These are phyloP conservation scores for Liquidambar formosana DNA, from an alignment of 164 flowering plant species.

Conservation along the genomic window DNA sequence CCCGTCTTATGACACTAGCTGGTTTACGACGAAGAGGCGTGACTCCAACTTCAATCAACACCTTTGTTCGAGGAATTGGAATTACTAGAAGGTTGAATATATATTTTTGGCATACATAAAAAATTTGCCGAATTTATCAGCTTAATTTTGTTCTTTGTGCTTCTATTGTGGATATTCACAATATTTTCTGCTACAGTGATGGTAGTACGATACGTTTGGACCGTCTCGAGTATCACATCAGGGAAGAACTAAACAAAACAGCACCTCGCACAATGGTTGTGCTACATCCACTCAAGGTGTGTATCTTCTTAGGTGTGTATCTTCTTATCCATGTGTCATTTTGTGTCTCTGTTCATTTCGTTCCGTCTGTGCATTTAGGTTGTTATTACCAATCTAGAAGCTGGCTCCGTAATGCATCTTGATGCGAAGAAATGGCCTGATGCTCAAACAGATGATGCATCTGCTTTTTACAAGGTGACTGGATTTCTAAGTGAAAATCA, in stretches of 20 bases:
- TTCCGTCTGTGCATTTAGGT: conserved; percentile 50
- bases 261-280: conserved; percentile 92
- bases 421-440: conserved; percentile 98
- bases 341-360: conserved; percentile 1
- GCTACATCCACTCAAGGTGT: conserved; percentile 85
- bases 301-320: conserved; percentile 5
- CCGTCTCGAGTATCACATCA: conserved; percentile 85
- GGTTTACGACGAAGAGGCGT: conserved; percentile 93
- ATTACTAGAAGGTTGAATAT: conserved; percentile 82
- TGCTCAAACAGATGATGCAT: conserved; percentile 68
- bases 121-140: too few species aligned
- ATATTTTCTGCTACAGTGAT: conserved; percentile 59
- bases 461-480: conserved; percentile 76
- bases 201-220: conserved; percentile 67
- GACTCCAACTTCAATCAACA: conserved; percentile 77
- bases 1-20: conserved; percentile 95
- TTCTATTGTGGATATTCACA: neutral
- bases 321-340: neutral
- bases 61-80: conserved; percentile 92
- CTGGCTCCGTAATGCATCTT: conserved; percentile 48
- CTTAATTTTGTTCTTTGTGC: too few species aligned
- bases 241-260: conserved; percentile 91
- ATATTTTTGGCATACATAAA: neutral
- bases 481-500: neutral
- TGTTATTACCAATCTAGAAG: conserved; percentile 82